These are phyloP conservation scores for Colletotrichum sp. DNA, from an alignment of 2,329 filamentous ascomycete genomes.

Conservation along the genomic window DNA sequence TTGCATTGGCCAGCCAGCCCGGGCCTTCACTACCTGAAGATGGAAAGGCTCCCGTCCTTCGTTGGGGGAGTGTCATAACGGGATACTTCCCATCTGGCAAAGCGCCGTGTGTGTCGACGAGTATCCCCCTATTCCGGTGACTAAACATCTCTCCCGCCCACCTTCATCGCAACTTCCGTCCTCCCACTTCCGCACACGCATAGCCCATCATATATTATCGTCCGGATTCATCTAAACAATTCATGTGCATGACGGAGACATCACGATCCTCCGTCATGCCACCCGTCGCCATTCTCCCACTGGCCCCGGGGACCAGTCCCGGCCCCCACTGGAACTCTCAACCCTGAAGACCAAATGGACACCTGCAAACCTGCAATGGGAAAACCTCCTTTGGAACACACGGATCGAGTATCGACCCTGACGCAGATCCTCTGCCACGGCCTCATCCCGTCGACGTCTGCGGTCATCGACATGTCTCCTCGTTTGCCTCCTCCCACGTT, in stretches of 20 bases:
- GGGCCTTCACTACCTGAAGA: background rate
- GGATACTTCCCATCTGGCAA: background rate
- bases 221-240: constrained; percentile 14
- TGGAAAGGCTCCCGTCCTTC: background rate
- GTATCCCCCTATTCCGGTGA: background rate
- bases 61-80: background rate
- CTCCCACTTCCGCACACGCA: constrained; percentile 7
- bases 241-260: background rate
- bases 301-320: background rate
- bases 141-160: background rate
- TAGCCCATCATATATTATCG: background rate
- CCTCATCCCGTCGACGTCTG: background rate
- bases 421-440: background rate
- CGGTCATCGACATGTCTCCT: background rate
- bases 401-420: constrained; percentile 7
- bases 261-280: background rate
- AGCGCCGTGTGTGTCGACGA: background rate
- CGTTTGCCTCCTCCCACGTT: background rate
- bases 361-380: background rate
- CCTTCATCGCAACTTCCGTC: constrained; percentile 8
- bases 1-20: constrained; percentile 11
- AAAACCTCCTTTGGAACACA: background rate
- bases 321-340: background rate
- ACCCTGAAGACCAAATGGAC: background rate
- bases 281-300: background rate